phyloP scores from a whole-genome alignment of 306 rosid genomes.

The Ziziphus jujuba region DNA sequence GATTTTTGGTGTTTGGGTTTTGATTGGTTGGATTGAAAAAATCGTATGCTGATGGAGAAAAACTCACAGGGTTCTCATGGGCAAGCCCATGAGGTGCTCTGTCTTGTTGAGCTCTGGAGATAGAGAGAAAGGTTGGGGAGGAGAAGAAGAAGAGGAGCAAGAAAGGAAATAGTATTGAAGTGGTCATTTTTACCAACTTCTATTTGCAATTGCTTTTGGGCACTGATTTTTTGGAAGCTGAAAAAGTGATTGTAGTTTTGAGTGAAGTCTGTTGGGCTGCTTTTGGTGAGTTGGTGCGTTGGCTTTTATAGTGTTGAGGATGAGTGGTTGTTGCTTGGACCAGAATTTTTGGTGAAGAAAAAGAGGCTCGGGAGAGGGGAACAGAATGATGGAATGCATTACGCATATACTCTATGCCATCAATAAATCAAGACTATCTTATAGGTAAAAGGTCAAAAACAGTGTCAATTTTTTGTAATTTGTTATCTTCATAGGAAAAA shows the following conservation, averaged over 20 bases:
- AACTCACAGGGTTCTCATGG: slow-evolving; percentile 47
- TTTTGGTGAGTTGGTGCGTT: slow-evolving; percentile 28
- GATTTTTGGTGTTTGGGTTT: slow-evolving; percentile 39
- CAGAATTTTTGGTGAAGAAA: slow-evolving; percentile 45
- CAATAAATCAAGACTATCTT: neutral
- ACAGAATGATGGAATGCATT: slow-evolving; percentile 56
- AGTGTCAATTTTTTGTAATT: too few relatives aligned
- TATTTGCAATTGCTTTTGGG: neutral
- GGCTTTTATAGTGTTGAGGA: slow-evolving; percentile 58
- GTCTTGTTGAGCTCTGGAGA: slow-evolving; percentile 59
- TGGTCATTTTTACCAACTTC: slow-evolving; percentile 30
- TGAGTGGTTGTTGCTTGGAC: slow-evolving; percentile 62
- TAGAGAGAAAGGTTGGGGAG: slow-evolving; percentile 42
- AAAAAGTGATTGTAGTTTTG: slow-evolving; percentile 22
- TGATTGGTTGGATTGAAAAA: slow-evolving; percentile 72
- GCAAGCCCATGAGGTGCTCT: slow-evolving; percentile 90
- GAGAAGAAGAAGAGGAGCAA: slow-evolving; percentile 44
- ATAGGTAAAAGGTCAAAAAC: too few relatives aligned
- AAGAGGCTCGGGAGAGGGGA: slow-evolving; percentile 37
- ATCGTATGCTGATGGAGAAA: slow-evolving; percentile 79
- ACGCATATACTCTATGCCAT: neutral
- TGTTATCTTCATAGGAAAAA: too few relatives aligned
- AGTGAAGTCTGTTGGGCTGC: neutral
- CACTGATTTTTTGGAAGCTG: neutral
- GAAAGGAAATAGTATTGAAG: slow-evolving; percentile 26